Conservation (phyloP, 225 moss, liverwort and hornwort species). For the Sphagnum contortum region DNA sequence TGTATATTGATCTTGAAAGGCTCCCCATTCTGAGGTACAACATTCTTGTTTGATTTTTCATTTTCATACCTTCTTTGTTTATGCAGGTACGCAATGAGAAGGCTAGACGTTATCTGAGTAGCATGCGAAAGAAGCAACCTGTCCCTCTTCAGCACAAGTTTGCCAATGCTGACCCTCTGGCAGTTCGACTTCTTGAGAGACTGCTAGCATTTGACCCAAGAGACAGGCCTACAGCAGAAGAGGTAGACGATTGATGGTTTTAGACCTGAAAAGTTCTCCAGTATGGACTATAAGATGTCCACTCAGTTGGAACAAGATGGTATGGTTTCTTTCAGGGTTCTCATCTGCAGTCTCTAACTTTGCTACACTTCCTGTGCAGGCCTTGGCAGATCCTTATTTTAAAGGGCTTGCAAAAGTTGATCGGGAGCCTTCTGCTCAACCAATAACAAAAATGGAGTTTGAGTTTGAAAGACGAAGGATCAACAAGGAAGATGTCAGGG, state of each 20-base stretch:
- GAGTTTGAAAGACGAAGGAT: conserved; percentile 97
- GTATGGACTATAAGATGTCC: no score
- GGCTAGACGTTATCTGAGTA: conserved; percentile 87
- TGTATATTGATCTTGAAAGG: no score
- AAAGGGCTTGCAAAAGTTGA: conserved; percentile 98
- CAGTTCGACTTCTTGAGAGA: conserved; percentile 85
- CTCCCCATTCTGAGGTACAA: no score
- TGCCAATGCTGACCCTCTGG: conserved; percentile 77
- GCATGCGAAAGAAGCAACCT: conserved; percentile 91
- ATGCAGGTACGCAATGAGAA: conserved; percentile 96
- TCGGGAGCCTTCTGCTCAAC: conserved; percentile 93
- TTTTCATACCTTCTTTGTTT: no score
- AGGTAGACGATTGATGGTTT: conserved; percentile 30
- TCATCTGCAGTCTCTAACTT: no score
- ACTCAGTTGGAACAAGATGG: no score
- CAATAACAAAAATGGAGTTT: conserved; percentile 99
- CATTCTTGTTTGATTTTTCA: no score
- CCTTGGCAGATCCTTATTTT: conserved; percentile 96
- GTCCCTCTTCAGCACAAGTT: conserved; percentile 83
- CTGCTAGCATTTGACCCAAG: conserved; percentile 99
- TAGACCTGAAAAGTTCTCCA: no score
- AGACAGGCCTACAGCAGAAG: conserved; percentile 94
- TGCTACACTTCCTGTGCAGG: conserved; percentile 27
- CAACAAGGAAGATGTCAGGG: conserved; percentile 98
- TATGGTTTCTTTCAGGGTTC: no score